These are phyloP conservation scores for Linaria vulgaris DNA, from an alignment of 257 asterid species.

Conservation along the genomic window DNA sequence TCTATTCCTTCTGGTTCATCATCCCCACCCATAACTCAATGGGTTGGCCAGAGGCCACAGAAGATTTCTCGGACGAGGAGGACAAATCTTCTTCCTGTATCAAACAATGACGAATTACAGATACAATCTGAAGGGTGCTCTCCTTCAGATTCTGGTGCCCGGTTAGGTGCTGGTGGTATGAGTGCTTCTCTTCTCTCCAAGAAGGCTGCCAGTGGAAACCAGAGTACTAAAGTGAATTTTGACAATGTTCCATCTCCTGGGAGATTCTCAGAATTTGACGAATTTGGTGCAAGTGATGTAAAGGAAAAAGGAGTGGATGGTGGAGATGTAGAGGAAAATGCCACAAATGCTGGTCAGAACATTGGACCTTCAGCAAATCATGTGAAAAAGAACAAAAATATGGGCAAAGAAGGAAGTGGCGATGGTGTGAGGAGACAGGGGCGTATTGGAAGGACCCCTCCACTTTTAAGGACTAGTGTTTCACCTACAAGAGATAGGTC, in stretches of 20 bases:
- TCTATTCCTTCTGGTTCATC: conserved; percentile 69
- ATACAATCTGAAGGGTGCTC: conserved; percentile 77
- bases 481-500: conserved; percentile 74
- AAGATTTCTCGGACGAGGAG: conserved; percentile 90
- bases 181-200: conserved; percentile 56
- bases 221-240: conserved; percentile 48
- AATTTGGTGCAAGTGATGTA: conserved; percentile 80
- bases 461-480: conserved; percentile 78
- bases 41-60: conserved; percentile 98
- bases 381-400: conserved; percentile 59
- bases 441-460: conserved; percentile 77
- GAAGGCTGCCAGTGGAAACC: conserved; percentile 50
- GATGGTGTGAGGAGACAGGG: conserved; percentile 94
- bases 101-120: conserved; percentile 75
- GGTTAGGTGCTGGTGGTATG: conserved; percentile 55
- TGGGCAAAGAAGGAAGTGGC: conserved; percentile 65
- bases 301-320: conserved; percentile 56
- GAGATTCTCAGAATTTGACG: conserved; percentile 86
- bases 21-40: conserved; percentile 96
- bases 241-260: conserved; percentile 75
- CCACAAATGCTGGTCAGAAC: conserved; percentile 48
- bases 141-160: conserved; percentile 76
- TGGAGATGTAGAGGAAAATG: conserved; percentile 60
- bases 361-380: conserved; percentile 50
- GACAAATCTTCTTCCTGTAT: conserved; percentile 81